Conservation (phyloP, 192 early-diverging fungal species). For the Coemansia reversa region DNA sequence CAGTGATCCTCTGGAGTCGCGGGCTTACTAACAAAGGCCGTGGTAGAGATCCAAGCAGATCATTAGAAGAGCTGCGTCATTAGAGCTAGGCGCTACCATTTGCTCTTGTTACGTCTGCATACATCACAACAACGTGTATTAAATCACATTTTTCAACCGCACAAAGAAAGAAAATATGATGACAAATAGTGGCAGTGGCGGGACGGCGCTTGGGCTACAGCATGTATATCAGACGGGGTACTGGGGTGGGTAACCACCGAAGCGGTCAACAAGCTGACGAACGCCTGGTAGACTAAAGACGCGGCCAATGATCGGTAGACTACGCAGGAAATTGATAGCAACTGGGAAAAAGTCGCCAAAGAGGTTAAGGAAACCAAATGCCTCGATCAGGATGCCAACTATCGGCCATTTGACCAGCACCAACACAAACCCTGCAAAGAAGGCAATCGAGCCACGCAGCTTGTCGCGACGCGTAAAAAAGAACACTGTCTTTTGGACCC, state of each 20-base stretch:
- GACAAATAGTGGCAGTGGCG: background rate
- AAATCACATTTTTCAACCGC: background rate
- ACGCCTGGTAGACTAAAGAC: conserved; percentile 83
- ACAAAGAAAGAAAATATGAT: conserved; percentile 5
- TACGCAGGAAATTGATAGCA: conserved; percentile 81
- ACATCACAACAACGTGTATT: conserved; percentile 7
- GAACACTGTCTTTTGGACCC: conserved; percentile 76
- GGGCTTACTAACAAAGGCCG: too few relatives aligned
- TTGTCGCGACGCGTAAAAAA: conserved; percentile 83
- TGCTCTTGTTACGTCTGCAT: conserved; percentile 39
- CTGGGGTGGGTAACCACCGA: conserved; percentile 47
- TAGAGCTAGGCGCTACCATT: conserved; percentile 15
- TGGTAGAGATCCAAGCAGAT: conserved; percentile 9
- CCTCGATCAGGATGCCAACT: conserved; percentile 84
- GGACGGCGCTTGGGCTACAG: background rate
- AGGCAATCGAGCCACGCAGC: conserved; percentile 83
- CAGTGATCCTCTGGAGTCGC: background rate
- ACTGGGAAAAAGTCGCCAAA: conserved; percentile 99
- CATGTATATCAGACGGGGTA: conserved; percentile 32
- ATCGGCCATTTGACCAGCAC: conserved; percentile 91
- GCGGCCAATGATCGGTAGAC: conserved; percentile 86
- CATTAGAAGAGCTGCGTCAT: conserved; percentile 28
- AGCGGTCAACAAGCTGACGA: conserved; percentile 61
- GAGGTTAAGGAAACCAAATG: conserved; percentile 94
- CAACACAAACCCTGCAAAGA: conserved; percentile 84